These are phyloP conservation scores for Claviceps cyperi DNA, from an alignment of 2,329 filamentous ascomycete genomes.

Conservation along the genomic window DNA sequence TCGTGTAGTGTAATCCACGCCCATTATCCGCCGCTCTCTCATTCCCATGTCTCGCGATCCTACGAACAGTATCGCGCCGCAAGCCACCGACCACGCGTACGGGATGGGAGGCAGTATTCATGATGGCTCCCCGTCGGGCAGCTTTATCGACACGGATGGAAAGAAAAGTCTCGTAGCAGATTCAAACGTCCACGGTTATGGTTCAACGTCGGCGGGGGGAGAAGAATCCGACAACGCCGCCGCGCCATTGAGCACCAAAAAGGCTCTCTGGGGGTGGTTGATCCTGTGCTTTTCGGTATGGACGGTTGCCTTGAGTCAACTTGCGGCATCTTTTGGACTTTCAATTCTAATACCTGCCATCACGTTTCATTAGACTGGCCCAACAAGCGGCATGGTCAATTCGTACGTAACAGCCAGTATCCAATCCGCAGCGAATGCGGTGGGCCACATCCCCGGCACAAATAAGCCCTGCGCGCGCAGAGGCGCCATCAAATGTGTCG, in stretches of 20 bases:
- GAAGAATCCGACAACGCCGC: neutral
- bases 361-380: slow-evolving; percentile 5
- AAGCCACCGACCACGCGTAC: neutral
- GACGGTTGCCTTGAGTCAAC: too few species aligned
- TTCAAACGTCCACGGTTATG: neutral
- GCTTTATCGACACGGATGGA: neutral
- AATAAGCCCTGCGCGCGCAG: slow-evolving; percentile 9
- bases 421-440: slow-evolving; percentile 9
- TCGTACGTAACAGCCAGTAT: slow-evolving; percentile 10
- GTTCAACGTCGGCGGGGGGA: neutral
- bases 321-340: too few species aligned
- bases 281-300: slow-evolving; percentile 10
- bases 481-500: slow-evolving; percentile 9
- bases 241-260: slow-evolving; percentile 5
- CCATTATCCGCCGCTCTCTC: neutral
- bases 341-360: too few species aligned
- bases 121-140: neutral
- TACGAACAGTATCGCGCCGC: neutral
- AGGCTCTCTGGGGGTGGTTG: slow-evolving; percentile 9
- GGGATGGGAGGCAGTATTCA: neutral
- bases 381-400: slow-evolving; percentile 9
- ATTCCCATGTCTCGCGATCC: neutral
- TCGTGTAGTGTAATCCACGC: neutral
- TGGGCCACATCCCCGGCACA: slow-evolving; percentile 9
- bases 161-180: neutral